Base-by-base conservation (phyloP, 1,284 basidiomycete species). In the Apiotrichum siamense region DNA sequence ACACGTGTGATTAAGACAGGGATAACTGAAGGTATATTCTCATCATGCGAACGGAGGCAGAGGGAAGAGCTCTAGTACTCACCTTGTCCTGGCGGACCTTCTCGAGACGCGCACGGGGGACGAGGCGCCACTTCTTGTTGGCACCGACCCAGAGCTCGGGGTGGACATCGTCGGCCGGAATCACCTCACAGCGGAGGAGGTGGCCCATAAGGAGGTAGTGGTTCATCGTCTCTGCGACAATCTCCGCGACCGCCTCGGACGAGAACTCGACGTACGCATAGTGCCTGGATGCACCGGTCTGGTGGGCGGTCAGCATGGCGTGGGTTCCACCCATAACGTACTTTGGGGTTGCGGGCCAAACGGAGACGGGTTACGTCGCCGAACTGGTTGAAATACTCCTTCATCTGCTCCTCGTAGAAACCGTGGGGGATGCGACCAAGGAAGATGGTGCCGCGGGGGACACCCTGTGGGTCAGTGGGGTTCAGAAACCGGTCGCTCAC, bases 171-270 rank as follows among this genome's bases (percentile, higher is more conserved):
- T 93, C 89, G 60, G 84, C 83, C 20, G 91, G 86, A 50, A 96
- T 82, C 51, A 78, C 75, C 64, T 87, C 85, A 77, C 94, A 97
- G 54, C 83, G 83, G 43, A 99, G 79, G 58, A 99, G 84, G 65
- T 96, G 90, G 4, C 93, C 93, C 79, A 88, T 83, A 60, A 99
- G 79, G 26, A 99, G 81, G 74, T 97, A 99, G 77, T 97, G 97
- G 80, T 99, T 83, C 94, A 98, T 97, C 40, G 96, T 98, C 67
- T 98, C 96, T 7, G 88, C 86, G 11, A 97, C 96, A 57, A 99
- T 97, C 67, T 89, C 77, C 0, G 94, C 93, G 38, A 98, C 93
- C 2, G 87, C 82, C 15, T 81, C 79, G 32, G 89, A 91, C 52
- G 85, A 83, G 70, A 99, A 96, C 75, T 98, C 94, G 66, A 99